A percentile compares a stretch with the other conserved stretches of the same genome.
Conservation (phyloP, 257 asterid species). For the Gentiana dahurica region DNA sequence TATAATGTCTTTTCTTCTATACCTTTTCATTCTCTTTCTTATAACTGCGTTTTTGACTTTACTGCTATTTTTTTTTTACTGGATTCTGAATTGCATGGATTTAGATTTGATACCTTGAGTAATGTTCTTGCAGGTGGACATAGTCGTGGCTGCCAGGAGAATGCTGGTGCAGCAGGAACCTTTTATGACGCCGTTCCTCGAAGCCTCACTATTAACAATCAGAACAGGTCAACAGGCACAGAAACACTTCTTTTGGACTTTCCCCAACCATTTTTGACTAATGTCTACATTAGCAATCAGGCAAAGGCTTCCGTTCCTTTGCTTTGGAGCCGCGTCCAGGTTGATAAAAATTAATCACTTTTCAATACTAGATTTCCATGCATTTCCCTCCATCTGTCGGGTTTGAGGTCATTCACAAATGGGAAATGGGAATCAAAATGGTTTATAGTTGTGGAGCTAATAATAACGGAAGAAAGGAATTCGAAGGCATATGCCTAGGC, state of each 20-base stretch:
- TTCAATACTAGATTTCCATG: too few species aligned
- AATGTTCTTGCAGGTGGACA: constrained; percentile 66
- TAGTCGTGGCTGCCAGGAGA: constrained; percentile 84
- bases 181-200: constrained; percentile 90
- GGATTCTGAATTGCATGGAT: neutral
- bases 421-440: too few species aligned
- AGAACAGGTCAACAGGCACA: constrained; percentile 63
- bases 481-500: too few species aligned
- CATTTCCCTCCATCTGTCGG: too few species aligned
- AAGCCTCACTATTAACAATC: constrained; percentile 86
- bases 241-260: constrained; percentile 93
- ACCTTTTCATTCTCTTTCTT: neutral
- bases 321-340: constrained; percentile 99
- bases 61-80: neutral
- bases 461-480: too few species aligned
- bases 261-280: constrained; percentile 85
- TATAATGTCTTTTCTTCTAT: neutral
- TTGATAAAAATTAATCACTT: constrained; percentile 15
- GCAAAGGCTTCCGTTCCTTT: constrained; percentile 96
- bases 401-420: too few species aligned
- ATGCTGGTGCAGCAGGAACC: constrained; percentile 99
- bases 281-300: constrained; percentile 66
- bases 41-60: neutral
- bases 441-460: too few species aligned
- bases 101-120: constrained; percentile 13